These are phyloP conservation scores for Vaccinium vitisidaea DNA, from an alignment of 148 eudicot genomes.

Conservation along the genomic window DNA sequence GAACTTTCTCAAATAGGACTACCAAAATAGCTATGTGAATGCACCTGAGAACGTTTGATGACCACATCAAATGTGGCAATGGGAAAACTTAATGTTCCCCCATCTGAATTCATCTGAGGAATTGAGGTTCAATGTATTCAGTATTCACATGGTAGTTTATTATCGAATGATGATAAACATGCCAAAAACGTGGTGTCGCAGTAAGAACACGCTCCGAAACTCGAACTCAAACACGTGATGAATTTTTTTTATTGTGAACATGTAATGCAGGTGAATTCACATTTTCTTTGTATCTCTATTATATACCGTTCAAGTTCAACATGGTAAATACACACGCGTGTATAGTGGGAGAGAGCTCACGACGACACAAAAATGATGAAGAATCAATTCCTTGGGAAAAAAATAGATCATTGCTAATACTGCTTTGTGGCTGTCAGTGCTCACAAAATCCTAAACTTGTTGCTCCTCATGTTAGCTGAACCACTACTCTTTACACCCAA, in stretches of 20 bases:
- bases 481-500: slow-evolving; percentile 18
- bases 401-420: not conserved
- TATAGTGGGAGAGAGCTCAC: not conserved
- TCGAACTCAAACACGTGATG: no score
- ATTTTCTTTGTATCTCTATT: no score
- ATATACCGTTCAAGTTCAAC: no score
- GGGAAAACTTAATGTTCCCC: not conserved
- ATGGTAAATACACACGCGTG: no score
- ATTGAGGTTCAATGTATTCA: not conserved
- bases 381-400: not conserved
- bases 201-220: no score
- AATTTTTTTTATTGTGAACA: no score
- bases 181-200: no score
- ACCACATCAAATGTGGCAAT: not conserved
- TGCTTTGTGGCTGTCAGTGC: slow-evolving; percentile 17
- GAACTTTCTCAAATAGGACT: not conserved
- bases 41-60: not conserved
- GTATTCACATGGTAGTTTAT: not conserved
- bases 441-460: slow-evolving; percentile 15
- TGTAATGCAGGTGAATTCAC: no score
- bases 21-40: not conserved
- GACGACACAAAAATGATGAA: not conserved
- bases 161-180: no score
- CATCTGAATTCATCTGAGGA: not conserved
- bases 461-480: slow-evolving; percentile 24